A percentile compares a stretch with the other conserved stretches of the same genome.
These are phyloP conservation scores for Eucalyptus brandiana DNA, from an alignment of 345 rosid genomes.

Conservation along the genomic window DNA sequence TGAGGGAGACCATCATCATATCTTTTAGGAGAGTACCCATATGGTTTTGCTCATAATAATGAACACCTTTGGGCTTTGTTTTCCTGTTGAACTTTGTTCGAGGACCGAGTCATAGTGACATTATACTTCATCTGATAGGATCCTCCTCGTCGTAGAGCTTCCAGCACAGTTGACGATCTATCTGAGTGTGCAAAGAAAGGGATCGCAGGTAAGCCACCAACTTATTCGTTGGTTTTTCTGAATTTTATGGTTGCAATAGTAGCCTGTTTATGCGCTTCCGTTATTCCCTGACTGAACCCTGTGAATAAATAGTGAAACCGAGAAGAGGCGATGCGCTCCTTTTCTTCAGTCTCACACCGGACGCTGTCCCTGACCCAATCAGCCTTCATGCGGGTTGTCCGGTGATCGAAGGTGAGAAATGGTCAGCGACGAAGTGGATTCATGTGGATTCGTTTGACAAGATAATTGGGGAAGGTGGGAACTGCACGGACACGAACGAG, in stretches of 20 bases:
- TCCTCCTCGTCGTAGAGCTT: conserved; percentile 40
- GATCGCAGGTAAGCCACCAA: conserved; percentile 50
- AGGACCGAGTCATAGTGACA: neutral
- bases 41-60: neutral
- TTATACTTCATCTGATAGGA: conserved; percentile 27
- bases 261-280: neutral
- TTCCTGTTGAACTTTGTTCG: neutral
- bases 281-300: neutral
- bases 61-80: neutral
- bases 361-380: conserved; percentile 59
- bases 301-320: conserved; percentile 54
- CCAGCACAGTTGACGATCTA: conserved; percentile 40
- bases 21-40: neutral
- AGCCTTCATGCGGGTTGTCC: conserved; percentile 95
- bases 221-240: neutral
- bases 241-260: neutral
- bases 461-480: conserved; percentile 36
- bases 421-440: conserved; percentile 99
- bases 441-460: conserved; percentile 86
- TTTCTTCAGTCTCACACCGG: conserved; percentile 77
- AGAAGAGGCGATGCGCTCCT: conserved; percentile 81
- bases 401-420: conserved; percentile 91
- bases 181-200: conserved; percentile 95
- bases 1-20: neutral
- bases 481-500: conserved; percentile 56